Evolutionary conservation across 2,329 filamentous ascomycete genomes (phyloP).

Genomic region (Teratosphaeria nubilosa): DNA sequence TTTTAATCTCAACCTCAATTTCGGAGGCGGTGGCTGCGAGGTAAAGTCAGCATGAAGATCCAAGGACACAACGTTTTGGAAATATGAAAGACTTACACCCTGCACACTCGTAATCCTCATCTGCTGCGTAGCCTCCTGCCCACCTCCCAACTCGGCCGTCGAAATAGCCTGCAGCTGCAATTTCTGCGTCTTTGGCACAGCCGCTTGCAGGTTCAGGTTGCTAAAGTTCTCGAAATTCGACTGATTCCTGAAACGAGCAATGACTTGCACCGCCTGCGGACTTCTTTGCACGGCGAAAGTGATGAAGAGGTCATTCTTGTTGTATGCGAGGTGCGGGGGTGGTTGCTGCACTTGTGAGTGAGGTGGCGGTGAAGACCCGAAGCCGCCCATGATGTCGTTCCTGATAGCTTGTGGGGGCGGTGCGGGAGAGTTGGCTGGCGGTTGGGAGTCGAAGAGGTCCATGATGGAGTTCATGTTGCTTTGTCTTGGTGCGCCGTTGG

Average conservation of each 20-base stretch:
- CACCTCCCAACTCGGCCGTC: conserved; percentile 62
- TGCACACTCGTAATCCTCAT: conserved; percentile 80
- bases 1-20: conserved; percentile 72
- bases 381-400: conserved; percentile 34
- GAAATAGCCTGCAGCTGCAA: conserved; percentile 86
- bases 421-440: conserved; percentile 11
- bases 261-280: conserved; percentile 67
- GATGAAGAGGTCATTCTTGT: conserved; percentile 73
- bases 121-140: conserved; percentile 75
- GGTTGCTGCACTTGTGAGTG: conserved; percentile 30
- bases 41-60: background rate
- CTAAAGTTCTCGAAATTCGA: conserved; percentile 52
- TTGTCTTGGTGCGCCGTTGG: conserved; percentile 15
- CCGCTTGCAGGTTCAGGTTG: conserved; percentile 77
- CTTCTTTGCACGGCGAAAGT: conserved; percentile 78
- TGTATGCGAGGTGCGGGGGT: conserved; percentile 61
- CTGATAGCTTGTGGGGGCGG: conserved; percentile 26
- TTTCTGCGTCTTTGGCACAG: conserved; percentile 93
- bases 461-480: conserved; percentile 58
- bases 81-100: conserved; percentile 60
- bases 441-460: conserved; percentile 64
- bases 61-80: background rate
- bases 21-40: conserved; percentile 55
- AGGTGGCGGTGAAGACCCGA: conserved; percentile 36
- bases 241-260: conserved; percentile 70